Conservation (phyloP, 495 filamentous ascomycete genomes). For the Margaritispora aquatica region DNA sequence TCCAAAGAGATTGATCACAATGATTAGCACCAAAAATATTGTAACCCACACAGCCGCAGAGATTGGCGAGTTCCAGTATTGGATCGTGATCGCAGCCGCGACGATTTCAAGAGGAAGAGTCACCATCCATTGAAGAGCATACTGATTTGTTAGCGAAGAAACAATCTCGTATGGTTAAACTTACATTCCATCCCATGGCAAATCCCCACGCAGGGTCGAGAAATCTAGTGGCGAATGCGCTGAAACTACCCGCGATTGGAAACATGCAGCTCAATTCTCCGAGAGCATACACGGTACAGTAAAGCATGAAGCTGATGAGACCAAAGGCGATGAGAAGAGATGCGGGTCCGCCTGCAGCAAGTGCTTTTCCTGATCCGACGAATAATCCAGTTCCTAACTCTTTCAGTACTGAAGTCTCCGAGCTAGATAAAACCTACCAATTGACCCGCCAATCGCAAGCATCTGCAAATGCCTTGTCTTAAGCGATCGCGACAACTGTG, state of each 20-base stretch:
- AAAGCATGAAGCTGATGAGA: conserved; percentile 41
- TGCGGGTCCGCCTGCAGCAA: conserved; percentile 56
- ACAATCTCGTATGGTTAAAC: too few relatives aligned
- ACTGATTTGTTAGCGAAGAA: too few relatives aligned
- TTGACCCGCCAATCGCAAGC: conserved; percentile 58
- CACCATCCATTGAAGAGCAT: conserved; percentile 55
- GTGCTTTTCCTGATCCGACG: conserved; percentile 55
- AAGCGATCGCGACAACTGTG: conserved; percentile 59
- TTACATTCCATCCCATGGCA: conserved; percentile 78
- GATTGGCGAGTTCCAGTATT: conserved; percentile 46
- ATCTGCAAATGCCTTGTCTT: conserved; percentile 51
- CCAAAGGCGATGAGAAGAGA: conserved; percentile 57
- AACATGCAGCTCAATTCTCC: conserved; percentile 27
- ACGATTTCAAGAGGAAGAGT: conserved; percentile 50
- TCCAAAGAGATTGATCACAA: conserved; percentile 77
- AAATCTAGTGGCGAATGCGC: conserved; percentile 68
- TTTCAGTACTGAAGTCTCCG: too few relatives aligned
- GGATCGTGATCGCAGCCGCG: conserved; percentile 61
- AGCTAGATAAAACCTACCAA: too few relatives aligned
- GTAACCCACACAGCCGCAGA: conserved; percentile 58
- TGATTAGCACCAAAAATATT: conserved; percentile 66
- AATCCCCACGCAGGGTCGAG: conserved; percentile 76
- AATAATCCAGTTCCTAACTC: conserved; percentile 66
- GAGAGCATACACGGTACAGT: conserved; percentile 18
- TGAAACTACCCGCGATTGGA: conserved; percentile 56